Evolutionary conservation across 1,284 basidiomycete genomes (phyloP).

Genomic region (Mycosarcoma mackinlayi): DNA sequence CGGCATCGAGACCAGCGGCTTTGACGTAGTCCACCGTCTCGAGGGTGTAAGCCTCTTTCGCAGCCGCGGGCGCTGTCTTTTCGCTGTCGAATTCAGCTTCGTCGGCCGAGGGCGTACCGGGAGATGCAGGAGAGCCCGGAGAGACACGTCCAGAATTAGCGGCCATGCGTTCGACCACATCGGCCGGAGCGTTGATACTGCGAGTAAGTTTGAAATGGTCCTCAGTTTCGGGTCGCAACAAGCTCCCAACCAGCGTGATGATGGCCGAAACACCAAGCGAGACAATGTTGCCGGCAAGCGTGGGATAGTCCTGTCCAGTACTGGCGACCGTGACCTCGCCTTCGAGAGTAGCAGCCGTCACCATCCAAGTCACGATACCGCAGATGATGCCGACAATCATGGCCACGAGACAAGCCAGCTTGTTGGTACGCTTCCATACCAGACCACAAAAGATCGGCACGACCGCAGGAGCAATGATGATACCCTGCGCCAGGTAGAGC

Average conservation of each 20-base stretch:
- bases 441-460: slow-evolving; percentile 83
- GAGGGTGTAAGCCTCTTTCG: slow-evolving; percentile 25
- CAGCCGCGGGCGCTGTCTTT: slow-evolving; percentile 14
- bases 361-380: slow-evolving; percentile 84
- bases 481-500: slow-evolving; percentile 75
- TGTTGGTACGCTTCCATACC: slow-evolving; percentile 60
- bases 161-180: slow-evolving; percentile 32
- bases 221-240: slow-evolving; percentile 59
- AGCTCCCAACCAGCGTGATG: slow-evolving; percentile 73
- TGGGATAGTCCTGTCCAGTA: slow-evolving; percentile 75
- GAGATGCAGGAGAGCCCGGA: slow-evolving; percentile 7
- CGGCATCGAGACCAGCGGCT: slow-evolving; percentile 55
- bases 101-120: slow-evolving; percentile 5
- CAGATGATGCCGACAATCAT: slow-evolving; percentile 77
- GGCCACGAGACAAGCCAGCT: slow-evolving; percentile 72
- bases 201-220: slow-evolving; percentile 61
- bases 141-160: slow-evolving; percentile 18
- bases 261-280: slow-evolving; percentile 85
- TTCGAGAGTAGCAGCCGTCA: slow-evolving; percentile 79
- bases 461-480: slow-evolving; percentile 84
- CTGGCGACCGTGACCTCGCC: slow-evolving; percentile 78
- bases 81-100: slow-evolving; percentile 30
- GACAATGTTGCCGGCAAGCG: slow-evolving; percentile 83
- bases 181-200: slow-evolving; percentile 59
- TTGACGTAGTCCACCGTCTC: slow-evolving; percentile 40